Base-by-base conservation (phyloP, 2,329 filamentous ascomycete genomes). In the Colletotrichum plurivorum region DNA sequence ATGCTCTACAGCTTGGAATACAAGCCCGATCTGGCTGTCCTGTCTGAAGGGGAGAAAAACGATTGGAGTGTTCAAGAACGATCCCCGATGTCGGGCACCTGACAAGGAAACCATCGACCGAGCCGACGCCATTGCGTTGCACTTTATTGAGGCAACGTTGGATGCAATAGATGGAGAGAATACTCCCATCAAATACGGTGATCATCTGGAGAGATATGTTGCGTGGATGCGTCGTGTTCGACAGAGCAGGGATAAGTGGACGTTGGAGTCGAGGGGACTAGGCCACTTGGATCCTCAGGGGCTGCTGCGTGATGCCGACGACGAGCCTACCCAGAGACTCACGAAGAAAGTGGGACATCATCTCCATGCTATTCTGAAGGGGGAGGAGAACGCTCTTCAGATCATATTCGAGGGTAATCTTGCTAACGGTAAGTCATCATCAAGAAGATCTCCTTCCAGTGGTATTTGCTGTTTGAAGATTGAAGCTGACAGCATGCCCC, bases 401-500 rank as follows among this genome's bases (percentile, higher is more conserved):
- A 53, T 49, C n/a, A 62, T 67, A 6, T 62, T 61, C 8, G 56
- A 67, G 13, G 57, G 51, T 4, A 49, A 54, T 12, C 16, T 67
- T 5, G 62, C 46, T 2, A 48, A 59, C 31, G 62, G 60, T 63
- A 36, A 65, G 48, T 53, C 45, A 22, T 22, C 3, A 22, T 22
- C 20, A 22, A 22, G 13, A 4, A 39, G 36, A 8, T 9, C 9
- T 5, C 36, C 9, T 39, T 22, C 20, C 20, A 25, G 5, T 25
- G 22, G 39, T 10, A 2, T 2, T 2, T 12, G 10, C 13, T 15
- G 13, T 4, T 12, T 15, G 10, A 16, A 10, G 36, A 20, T 41
- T 57, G 22, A 63, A 12, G 7, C 7, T n/a, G 9, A 12, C 5
- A 22, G 1, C 25, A 18, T 16, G 22, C 4, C 4, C 22, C 22